Base-by-base conservation (phyloP, 176 grass and related monocot species). In the Musa acuminata region DNA sequence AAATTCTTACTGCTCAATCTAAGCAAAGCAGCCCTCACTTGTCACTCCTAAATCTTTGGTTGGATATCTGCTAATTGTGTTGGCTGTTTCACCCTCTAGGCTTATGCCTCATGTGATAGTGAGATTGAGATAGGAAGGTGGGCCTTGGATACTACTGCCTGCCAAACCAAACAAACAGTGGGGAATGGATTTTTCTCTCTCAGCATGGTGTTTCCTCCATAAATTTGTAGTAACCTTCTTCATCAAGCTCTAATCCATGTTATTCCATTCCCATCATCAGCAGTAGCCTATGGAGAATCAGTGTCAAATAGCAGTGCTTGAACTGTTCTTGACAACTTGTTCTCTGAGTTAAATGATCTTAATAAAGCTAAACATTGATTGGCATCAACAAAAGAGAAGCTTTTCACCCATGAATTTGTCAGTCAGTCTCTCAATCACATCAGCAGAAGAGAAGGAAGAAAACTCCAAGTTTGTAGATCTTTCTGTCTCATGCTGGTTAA, bases 71-170 rank as follows among this genome's bases (percentile, higher is more conserved):
- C 57, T 8, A 60, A 21, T 60, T 43, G 35, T 35, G 5, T 35
- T 35, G 35, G 35, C 35, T 5, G 35, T 4, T 35, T 35, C 35
- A 67, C 64, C 26, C 64, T 27, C 11, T 67, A 13, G 12, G 25
- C 64, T 67, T 67, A 67, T 29, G 64, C 8, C 0, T 67, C 64
- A 66, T 35, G 25, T 35, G 64, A 65, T 29, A 65, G 22, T 3
- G 63, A 29, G 17, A 63, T 65, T 11, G 26, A 25, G 11, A 13
- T 0, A 5, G 35, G 35, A 25, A 11, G 22, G 23, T 65, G 63
- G 63, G 63, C 63, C 57, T 65, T 65, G 26, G 62, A 65, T 25
- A 65, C 62, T 26, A 65, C 23, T 65, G 62, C 62, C 63, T 65
- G 23, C 24, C 63, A 26, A 65, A 13, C 63, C 23, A 13, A 65